A percentile compares a stretch with the other conserved stretches of the same genome.
These are phyloP conservation scores for Pseudocercospora crystallina DNA, from an alignment of 2,329 filamentous ascomycete genomes.

Conservation along the genomic window DNA sequence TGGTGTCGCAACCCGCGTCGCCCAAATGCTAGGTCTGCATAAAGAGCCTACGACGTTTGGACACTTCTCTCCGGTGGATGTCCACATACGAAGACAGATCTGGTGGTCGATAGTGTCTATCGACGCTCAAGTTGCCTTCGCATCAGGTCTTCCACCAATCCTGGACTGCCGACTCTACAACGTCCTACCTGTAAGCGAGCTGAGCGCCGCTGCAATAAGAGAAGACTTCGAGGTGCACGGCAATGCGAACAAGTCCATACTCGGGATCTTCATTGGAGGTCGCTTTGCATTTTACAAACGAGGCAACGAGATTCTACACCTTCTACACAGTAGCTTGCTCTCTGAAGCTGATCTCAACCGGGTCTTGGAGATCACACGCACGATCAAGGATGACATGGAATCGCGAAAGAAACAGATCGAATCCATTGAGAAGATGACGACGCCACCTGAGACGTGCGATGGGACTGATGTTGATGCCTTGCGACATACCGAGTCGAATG, in stretches of 20 bases:
- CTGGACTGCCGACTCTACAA: constrained; percentile 49
- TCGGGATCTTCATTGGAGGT: constrained; percentile 24
- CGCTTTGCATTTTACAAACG: constrained; percentile 23
- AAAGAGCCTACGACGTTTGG: constrained; percentile 49
- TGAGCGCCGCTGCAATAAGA: constrained; percentile 39
- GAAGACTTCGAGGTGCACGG: constrained; percentile 38
- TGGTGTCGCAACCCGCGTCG: constrained; percentile 47
- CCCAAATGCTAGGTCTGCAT: constrained; percentile 50
- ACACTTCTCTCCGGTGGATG: constrained; percentile 45
- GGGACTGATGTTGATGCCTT: constrained; percentile 21
- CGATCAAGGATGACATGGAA: constrained; percentile 23
- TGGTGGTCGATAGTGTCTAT: constrained; percentile 54
- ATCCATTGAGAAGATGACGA: constrained; percentile 17
- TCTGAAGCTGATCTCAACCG: constrained; percentile 19
- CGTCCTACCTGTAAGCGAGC: constrained; percentile 42
- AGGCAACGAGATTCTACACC: constrained; percentile 23
- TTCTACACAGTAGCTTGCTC: constrained; percentile 21
- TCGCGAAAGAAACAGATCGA: constrained; percentile 15
- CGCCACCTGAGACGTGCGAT: constrained; percentile 13
- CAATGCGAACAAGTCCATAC: constrained; percentile 24
- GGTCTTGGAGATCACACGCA: constrained; percentile 21
- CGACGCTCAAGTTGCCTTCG: constrained; percentile 51
- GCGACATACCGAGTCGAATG: constrained; percentile 23
- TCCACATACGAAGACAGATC: constrained; percentile 46
- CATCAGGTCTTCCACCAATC: constrained; percentile 49